These are phyloP conservation scores for Trichosporon asahii DNA, from an alignment of 1,284 basidiomycete genomes.

Conservation along the genomic window DNA sequence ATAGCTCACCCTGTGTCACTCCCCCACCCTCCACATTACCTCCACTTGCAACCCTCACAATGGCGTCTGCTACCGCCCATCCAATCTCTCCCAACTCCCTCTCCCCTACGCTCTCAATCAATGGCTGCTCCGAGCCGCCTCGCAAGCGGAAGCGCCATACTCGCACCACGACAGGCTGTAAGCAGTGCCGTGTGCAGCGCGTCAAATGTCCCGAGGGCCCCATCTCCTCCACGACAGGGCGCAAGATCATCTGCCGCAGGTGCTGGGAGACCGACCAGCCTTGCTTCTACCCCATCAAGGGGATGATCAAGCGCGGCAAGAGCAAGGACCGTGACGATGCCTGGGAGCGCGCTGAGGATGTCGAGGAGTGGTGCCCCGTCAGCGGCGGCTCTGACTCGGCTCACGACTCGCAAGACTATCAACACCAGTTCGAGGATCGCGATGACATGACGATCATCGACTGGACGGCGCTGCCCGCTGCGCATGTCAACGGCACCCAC, in stretches of 20 bases:
- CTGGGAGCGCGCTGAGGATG: conserved; percentile 19
- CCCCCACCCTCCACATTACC: not conserved
- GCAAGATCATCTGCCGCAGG: conserved; percentile 23
- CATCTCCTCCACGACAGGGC: conserved; percentile 2
- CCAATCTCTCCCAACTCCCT: conserved; percentile 4
- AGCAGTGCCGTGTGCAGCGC: conserved; percentile 20
- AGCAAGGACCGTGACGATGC: conserved; percentile 12
- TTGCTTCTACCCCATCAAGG: conserved; percentile 26
- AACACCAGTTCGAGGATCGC: conserved; percentile 2
- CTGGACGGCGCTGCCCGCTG: not conserved
- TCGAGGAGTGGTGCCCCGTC: conserved; percentile 16
- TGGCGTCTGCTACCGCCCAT: not conserved
- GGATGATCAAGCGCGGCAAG: conserved; percentile 15
- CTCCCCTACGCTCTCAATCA: not conserved
- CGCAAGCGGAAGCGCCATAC: conserved; percentile 19
- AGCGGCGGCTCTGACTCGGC: conserved; percentile 7
- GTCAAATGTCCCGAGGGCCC: conserved; percentile 27
- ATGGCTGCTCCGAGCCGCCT: not conserved
- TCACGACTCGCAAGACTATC: not conserved
- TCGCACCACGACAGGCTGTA: conserved; percentile 25
- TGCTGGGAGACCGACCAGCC: conserved; percentile 25
- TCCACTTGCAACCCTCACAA: not conserved
- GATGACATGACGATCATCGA: conserved; percentile 3
- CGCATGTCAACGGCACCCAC: not conserved
- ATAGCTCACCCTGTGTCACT: not conserved